Base-by-base conservation (phyloP, 2,329 filamentous ascomycete genomes). In the Periconia digitata region DNA sequence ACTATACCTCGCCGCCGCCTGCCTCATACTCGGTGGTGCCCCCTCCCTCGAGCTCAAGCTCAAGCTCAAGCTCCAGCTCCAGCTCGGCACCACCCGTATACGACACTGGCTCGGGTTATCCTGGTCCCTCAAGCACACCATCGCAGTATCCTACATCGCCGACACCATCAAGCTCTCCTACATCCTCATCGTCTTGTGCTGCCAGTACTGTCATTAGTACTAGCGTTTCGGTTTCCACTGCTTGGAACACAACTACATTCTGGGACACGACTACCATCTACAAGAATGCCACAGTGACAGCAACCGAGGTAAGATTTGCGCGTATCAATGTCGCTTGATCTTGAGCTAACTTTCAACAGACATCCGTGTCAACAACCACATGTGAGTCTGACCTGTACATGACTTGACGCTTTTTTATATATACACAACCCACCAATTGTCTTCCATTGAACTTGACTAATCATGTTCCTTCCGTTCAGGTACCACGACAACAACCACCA, bases 181-280 rank as follows among this genome's bases (percentile, higher is more conserved):
- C 24, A 27, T 7, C 12, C 12, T 10, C 27, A 32, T 32, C 27
- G 3, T 32, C 40, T 2, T 43, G 40, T 35, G 40, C 40, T 17
- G 37, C 47, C 12, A 24, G 22, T 16, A 50, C 47, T 10, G 17
- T 50, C 21, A 42, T 44, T 10, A 40, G 40, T 20, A 52, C 40
- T 8, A 51, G 35, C 10, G 47, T 53, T 10, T 37, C 40, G 17
- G 56, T 50, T 3, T 51, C 43, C 12, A 44, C 44, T 7, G 36
- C 27, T 2, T 49, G 35, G 37, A 38, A 40, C 35, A 51, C 55
- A 10, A 56, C 53, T 6, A 56, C 53, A 0, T 41, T 52, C 7
- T 52, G 44, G 18, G 46, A 56, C 34, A 46, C 51, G 6, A 54
- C 50, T 0, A 51, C 55, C 43, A 18, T 52, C 36, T 35, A 51